Evolutionary conservation across 805 yeast species (phyloP), one percentile per base, ranked within the genome.

Genomic region (Zygosaccharomyces gambellarensis): DNA sequence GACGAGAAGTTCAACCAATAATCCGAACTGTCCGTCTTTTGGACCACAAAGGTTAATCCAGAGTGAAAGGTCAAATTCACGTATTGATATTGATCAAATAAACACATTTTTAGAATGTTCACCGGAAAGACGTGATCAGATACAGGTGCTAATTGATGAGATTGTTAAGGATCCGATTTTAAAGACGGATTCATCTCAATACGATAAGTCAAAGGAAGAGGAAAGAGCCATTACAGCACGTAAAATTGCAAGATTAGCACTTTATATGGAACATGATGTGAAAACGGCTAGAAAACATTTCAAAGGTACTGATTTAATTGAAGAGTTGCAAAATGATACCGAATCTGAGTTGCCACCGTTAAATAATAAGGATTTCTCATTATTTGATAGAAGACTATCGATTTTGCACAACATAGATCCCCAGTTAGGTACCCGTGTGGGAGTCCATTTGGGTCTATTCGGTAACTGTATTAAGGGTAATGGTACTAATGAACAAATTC

Each of bases 391-490:
- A 57, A 72, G 90, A 60, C 70, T 84, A 52, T 76, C 81, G 29
- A 56, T 83, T 49, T 67, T 83, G 28, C 81, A 82, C 14, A 72
- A 83, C 39, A 76, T 83, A 53, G 97, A 92, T 67, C 95, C 96
- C 14, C 83, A 83, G 57, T 71, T 86, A 40, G 80, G 82, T 46
- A 90, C 96, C 29, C 79, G 98, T 60, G 69, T 87, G 45, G 96
- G 96, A 38, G 90, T 90, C 48, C 95, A 90, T 72, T 74, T 85
- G 56, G 97, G 96, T 4, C 75, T 90, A 50, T 92, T 92, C 65
- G 76, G 88, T 46, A 79, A 81, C 50, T 87, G 96, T 49, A 71
- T 90, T 49, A 80, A 84, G 58, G 96, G 97, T 53, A 85, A 87
- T 59, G 98, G 97, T 56, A 85, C 97, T 7, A 77, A 80, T 30